Percentiles rank a stretch among this genome's conserved stretches.
phyloP scores from a whole-genome alignment of 1,139 yeast genomes.

The Lodderomyces oxycetoniae region DNA sequence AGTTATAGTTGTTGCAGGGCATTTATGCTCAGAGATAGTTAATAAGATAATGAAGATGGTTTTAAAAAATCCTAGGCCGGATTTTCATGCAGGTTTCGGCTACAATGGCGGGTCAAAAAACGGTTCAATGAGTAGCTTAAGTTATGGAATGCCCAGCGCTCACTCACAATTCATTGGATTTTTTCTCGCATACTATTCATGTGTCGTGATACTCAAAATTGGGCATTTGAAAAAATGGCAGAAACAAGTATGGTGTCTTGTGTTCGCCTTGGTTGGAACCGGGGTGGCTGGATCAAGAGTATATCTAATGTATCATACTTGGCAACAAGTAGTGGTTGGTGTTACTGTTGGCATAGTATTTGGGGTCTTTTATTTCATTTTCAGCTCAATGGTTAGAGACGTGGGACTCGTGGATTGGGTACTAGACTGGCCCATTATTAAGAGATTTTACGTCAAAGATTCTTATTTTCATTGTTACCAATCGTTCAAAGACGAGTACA shows the following conservation, averaged over 20 bases:
- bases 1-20: conserved; percentile 80
- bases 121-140: conserved; percentile 29
- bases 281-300: conserved; percentile 72
- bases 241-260: conserved; percentile 20
- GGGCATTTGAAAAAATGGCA: conserved; percentile 18
- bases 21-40: conserved; percentile 67
- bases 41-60: conserved; percentile 65
- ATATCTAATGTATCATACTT: conserved; percentile 72
- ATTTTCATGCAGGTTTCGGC: conserved; percentile 48
- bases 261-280: conserved; percentile 28
- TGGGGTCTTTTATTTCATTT: conserved; percentile 56
- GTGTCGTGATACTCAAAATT: conserved; percentile 34
- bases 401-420: conserved; percentile 59
- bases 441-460: conserved; percentile 53
- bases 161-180: conserved; percentile 96
- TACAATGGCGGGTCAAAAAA: conserved; percentile 31
- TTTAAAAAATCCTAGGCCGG: conserved; percentile 74
- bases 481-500: conserved; percentile 37
- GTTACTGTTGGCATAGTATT: conserved; percentile 53
- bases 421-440: conserved; percentile 44
- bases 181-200: conserved; percentile 59
- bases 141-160: conserved; percentile 96
- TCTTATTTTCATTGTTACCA: conserved; percentile 43
- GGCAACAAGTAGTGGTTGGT: conserved; percentile 73
- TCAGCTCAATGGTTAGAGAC: conserved; percentile 51